Percentiles rank a stretch among this genome's conserved stretches.
These are phyloP conservation scores for Backusella psychrophila DNA, from an alignment of 192 early-diverging fungal species.

Conservation along the genomic window DNA sequence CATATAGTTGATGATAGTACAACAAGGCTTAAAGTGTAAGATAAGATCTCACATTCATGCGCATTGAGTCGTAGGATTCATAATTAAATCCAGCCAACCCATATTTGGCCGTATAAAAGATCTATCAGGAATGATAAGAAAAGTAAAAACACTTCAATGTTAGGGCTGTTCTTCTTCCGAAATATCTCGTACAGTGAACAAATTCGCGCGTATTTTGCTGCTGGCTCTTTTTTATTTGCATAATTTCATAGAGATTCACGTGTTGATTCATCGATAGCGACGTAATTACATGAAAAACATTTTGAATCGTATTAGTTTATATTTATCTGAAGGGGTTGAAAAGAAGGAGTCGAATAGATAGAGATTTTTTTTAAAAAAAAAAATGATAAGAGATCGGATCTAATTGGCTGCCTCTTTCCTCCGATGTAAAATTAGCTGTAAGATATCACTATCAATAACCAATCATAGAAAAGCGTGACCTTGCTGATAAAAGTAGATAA, in stretches of 20 bases:
- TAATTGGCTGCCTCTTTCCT: not conserved
- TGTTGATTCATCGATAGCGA: not conserved
- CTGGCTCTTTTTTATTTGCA: not conserved
- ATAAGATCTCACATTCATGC: not conserved
- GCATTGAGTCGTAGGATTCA: not conserved
- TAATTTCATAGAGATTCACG: not conserved
- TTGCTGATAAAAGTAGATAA: slow-evolving; percentile 8
- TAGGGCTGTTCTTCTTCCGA: not conserved
- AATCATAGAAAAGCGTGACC: slow-evolving; percentile 11
- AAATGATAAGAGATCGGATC: slow-evolving; percentile 1
- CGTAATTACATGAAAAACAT: not conserved
- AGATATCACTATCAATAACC: slow-evolving; percentile 9
- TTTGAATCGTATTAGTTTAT: not conserved
- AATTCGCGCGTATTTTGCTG: not conserved
- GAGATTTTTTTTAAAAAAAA: not conserved
- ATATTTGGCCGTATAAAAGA: not conserved
- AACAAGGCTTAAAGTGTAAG: not conserved
- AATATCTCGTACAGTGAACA: not conserved
- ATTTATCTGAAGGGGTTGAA: not conserved
- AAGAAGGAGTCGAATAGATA: slow-evolving; percentile 2
- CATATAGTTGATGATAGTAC: not conserved
- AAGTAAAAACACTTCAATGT: not conserved
- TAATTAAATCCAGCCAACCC: not conserved
- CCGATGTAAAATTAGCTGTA: slow-evolving; percentile 4
- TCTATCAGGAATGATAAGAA: slow-evolving; percentile 6